Conservation (phyloP, 139 green algal genomes). For the Chlamydomonas applanata region DNA sequence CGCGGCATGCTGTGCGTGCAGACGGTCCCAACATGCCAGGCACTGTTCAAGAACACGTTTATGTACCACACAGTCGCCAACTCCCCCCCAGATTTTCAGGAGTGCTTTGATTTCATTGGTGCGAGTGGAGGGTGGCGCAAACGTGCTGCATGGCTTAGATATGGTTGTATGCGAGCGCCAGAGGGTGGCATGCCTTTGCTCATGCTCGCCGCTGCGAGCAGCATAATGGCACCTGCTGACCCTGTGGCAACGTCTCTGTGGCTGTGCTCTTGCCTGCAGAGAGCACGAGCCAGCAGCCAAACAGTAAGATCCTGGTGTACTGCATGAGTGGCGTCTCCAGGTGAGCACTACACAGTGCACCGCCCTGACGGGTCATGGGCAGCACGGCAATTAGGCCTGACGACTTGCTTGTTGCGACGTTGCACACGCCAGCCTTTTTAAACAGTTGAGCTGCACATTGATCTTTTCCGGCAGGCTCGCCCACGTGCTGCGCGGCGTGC, state of each 20-base stretch:
- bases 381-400: too few relatives aligned
- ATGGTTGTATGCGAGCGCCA: too few relatives aligned
- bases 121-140: background rate
- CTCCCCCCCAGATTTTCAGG: slow-evolving; percentile 61
- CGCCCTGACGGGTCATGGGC: background rate
- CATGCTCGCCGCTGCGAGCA: too few relatives aligned
- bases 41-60: slow-evolving; percentile 92
- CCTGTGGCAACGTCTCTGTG: slow-evolving; percentile 48
- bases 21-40: slow-evolving; percentile 79
- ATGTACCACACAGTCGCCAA: slow-evolving; percentile 71
- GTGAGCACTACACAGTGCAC: slow-evolving; percentile 19
- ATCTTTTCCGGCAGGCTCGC: too few relatives aligned
- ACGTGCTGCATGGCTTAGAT: background rate
- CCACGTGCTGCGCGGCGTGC: too few relatives aligned
- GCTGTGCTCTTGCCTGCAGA: slow-evolving; percentile 10
- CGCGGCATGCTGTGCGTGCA: slow-evolving; percentile 47
- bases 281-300: background rate
- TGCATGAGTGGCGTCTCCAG: slow-evolving; percentile 73
- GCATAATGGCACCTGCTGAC: too few relatives aligned
- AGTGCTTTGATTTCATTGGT: slow-evolving; percentile 79
- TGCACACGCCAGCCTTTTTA: too few relatives aligned
- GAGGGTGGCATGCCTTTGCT: too few relatives aligned
- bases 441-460: too few relatives aligned
- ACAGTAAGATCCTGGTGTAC: slow-evolving; percentile 69
- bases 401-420: too few relatives aligned